These are phyloP conservation scores for Eimeria sp. DNA, from an alignment of 169 alveolate species.

Conservation along the genomic window DNA sequence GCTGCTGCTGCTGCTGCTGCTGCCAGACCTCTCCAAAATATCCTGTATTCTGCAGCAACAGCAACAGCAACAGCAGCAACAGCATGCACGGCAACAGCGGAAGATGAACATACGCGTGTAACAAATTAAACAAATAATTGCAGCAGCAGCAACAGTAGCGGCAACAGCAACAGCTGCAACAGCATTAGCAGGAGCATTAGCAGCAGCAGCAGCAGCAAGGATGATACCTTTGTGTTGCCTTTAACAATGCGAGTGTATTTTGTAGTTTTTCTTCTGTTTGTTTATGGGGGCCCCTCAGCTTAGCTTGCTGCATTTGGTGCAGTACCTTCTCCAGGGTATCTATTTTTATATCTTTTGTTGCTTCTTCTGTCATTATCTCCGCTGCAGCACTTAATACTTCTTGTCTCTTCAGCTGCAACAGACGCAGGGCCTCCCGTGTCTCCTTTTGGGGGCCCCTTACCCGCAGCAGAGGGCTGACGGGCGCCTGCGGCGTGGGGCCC, in stretches of 20 bases:
- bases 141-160: neutral
- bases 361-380: slow-evolving; percentile 35
- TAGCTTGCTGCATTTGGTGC: neutral
- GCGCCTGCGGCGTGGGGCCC: neutral
- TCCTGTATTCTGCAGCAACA: slow-evolving; percentile 27
- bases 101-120: neutral
- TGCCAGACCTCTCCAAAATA: slow-evolving; percentile 3
- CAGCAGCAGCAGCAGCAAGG: neutral
- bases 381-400: neutral
- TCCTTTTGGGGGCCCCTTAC: neutral
- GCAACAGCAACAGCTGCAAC: neutral
- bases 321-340: neutral
- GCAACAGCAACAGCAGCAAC: slow-evolving; percentile 3
- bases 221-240: neutral
- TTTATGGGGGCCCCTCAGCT: slow-evolving; percentile 1
- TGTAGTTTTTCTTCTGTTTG: neutral
- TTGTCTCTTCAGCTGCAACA: slow-evolving; percentile 44
- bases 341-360: neutral
- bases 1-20: slow-evolving; percentile 19
- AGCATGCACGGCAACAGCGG: neutral
- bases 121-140: neutral
- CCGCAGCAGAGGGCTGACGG: neutral
- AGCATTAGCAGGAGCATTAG: neutral
- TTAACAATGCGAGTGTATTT: neutral
- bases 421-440: slow-evolving; percentile 42